Percentiles rank a stretch among this genome's conserved stretches.
Conservation (phyloP, 108 stramenopile species). For the Nitzschia sp. region DNA sequence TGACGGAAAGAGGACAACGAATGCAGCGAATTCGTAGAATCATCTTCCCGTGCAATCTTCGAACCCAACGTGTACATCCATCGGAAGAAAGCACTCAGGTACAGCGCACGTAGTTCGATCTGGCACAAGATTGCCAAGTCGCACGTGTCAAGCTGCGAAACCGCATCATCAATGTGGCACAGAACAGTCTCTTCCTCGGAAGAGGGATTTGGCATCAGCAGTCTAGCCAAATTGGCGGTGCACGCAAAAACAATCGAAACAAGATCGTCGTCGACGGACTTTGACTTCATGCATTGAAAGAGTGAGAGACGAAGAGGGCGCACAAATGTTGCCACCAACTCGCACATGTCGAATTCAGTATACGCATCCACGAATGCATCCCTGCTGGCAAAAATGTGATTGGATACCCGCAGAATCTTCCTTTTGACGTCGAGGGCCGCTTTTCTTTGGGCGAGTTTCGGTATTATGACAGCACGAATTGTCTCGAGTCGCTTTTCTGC, state of each 20-base stretch:
- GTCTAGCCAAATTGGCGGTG: constrained; percentile 6
- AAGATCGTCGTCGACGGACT: constrained; percentile 9
- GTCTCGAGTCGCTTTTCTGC: neutral
- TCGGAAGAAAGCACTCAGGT: constrained; percentile 15
- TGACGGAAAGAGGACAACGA: neutral
- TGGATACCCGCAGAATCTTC: neutral
- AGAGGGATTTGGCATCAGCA: neutral
- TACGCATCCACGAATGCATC: neutral
- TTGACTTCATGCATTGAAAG: constrained; percentile 12
- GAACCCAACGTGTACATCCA: constrained; percentile 14
- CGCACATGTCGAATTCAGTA: neutral
- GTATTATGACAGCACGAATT: constrained; percentile 1
- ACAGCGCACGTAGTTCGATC: neutral
- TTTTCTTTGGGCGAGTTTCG: neutral
- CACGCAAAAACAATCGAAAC: constrained; percentile 3
- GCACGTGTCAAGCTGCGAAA: neutral
- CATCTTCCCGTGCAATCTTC: neutral
- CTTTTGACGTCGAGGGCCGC: neutral
- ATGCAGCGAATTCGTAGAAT: neutral
- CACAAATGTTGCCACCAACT: neutral
- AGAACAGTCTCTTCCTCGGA: neutral
- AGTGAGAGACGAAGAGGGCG: neutral
- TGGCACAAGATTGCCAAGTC: constrained; percentile 11
- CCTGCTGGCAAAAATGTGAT: neutral
- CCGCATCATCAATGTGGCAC: neutral